Percentiles rank a stretch among this genome's conserved stretches.
These are phyloP conservation scores for Talaromyces rugulosus DNA, from an alignment of 2,329 filamentous ascomycete species.

Conservation along the genomic window DNA sequence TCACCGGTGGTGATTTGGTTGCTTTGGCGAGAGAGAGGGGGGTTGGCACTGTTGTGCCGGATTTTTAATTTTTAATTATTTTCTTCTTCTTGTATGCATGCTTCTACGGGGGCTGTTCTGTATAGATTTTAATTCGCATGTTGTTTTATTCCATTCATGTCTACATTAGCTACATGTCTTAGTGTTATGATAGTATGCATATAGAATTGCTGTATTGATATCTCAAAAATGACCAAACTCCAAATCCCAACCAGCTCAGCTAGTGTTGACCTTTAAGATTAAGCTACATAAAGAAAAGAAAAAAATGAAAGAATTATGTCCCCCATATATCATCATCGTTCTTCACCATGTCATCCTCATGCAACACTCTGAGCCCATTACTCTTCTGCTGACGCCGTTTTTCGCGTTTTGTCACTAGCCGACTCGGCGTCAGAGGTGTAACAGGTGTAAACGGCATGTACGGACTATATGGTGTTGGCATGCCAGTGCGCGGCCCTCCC, in stretches of 20 bases:
- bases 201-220: not conserved
- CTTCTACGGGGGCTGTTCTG: not conserved
- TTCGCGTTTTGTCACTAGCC: constrained; percentile 42
- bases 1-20: constrained; percentile 58
- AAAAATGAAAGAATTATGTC: constrained; percentile 12
- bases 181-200: not conserved
- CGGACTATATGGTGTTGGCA: constrained; percentile 48
- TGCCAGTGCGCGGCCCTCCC: constrained; percentile 42
- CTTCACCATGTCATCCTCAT: constrained; percentile 45
- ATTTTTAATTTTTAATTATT: constrained; percentile 29
- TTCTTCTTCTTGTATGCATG: not conserved
- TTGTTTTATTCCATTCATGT: not conserved
- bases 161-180: not conserved
- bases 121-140: not conserved
- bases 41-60: constrained; percentile 48
- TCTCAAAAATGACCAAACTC: not conserved
- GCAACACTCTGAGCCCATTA: constrained; percentile 41
- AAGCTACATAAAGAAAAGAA: not conserved
- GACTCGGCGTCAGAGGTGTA: constrained; percentile 46
- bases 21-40: constrained; percentile 51
- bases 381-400: constrained; percentile 38
- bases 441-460: constrained; percentile 50
- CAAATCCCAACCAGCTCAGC: not conserved
- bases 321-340: constrained; percentile 46
- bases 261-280: not conserved